These are phyloP conservation scores for Monosporascus sp. DNA, from an alignment of 2,329 filamentous ascomycete genomes.

Conservation along the genomic window DNA sequence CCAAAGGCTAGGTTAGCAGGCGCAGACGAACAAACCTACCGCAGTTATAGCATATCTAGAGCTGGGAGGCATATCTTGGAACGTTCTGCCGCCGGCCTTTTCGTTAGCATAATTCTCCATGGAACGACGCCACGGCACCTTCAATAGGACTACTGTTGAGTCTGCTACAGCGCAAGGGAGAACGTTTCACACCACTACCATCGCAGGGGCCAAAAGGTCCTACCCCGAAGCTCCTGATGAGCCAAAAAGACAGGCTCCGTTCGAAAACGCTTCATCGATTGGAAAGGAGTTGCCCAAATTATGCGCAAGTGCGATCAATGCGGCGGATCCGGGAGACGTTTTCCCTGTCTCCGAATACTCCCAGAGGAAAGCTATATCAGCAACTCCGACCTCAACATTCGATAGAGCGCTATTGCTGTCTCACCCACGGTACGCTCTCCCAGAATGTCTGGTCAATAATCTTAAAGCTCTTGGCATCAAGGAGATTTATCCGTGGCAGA, in stretches of 20 bases:
- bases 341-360: constrained; percentile 46
- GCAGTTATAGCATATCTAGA: neutral
- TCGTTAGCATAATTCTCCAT: constrained; percentile 7
- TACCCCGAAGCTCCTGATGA: constrained; percentile 13
- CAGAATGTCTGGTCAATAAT: constrained; percentile 55
- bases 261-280: constrained; percentile 16
- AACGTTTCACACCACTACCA: constrained; percentile 31
- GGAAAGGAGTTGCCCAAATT: constrained; percentile 20
- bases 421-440: constrained; percentile 59
- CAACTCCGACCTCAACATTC: constrained; percentile 46
- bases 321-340: constrained; percentile 18
- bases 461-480: constrained; percentile 62
- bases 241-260: constrained; percentile 22
- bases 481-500: constrained; percentile 76
- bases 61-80: neutral
- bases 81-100: neutral
- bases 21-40: too few species aligned
- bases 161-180: constrained; percentile 36
- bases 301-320: constrained; percentile 42
- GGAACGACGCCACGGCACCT: constrained; percentile 25
- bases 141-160: constrained; percentile 48
- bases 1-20: too few species aligned
- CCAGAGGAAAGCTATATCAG: constrained; percentile 45
- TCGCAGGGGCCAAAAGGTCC: constrained; percentile 46
- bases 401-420: constrained; percentile 57